These are phyloP conservation scores for Sporothrix phasma DNA, from an alignment of 2,329 filamentous ascomycete species.

Conservation along the genomic window DNA sequence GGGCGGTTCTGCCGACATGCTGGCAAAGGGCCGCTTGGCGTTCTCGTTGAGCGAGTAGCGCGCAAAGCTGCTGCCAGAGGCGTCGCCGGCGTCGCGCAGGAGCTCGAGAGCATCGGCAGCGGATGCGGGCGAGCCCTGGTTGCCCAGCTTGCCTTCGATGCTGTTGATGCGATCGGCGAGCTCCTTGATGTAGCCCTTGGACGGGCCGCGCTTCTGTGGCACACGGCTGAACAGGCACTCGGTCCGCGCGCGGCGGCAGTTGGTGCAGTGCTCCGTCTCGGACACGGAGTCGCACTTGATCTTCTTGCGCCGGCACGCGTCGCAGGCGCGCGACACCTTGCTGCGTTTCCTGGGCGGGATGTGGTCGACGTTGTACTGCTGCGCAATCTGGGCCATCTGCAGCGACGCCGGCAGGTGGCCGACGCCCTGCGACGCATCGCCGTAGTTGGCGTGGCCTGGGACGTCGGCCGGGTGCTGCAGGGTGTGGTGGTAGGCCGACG, in stretches of 20 bases:
- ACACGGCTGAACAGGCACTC: conserved; percentile 76
- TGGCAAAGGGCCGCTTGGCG: conserved; percentile 40
- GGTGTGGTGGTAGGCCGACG: conserved; percentile 15
- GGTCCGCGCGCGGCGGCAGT: conserved; percentile 68
- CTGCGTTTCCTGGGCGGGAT: conserved; percentile 65
- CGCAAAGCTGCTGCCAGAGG: conserved; percentile 38
- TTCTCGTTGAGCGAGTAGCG: conserved; percentile 26
- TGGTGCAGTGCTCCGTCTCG: conserved; percentile 67
- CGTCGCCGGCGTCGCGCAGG: conserved; percentile 25
- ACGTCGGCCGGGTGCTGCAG: conserved; percentile 16
- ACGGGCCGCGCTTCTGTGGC: conserved; percentile 79
- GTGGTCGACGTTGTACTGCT: conserved; percentile 41
- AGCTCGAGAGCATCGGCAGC: conserved; percentile 23
- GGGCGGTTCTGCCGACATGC: conserved; percentile 33
- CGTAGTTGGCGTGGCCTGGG: conserved; percentile 20
- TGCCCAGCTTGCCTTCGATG: conserved; percentile 67
- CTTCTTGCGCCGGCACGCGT: conserved; percentile 83
- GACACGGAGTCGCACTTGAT: conserved; percentile 78
- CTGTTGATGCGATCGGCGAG: conserved; percentile 74
- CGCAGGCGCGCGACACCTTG: conserved; percentile 81
- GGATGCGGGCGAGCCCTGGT: conserved; percentile 31
- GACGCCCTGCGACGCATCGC: conserved; percentile 18
- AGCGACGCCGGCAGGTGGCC: conserved; percentile 27
- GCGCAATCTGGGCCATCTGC: conserved; percentile 32
- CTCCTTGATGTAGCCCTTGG: conserved; percentile 93